phyloP scores from a whole-genome alignment of 306 rosid species.

The Spatholobus suberectus region DNA sequence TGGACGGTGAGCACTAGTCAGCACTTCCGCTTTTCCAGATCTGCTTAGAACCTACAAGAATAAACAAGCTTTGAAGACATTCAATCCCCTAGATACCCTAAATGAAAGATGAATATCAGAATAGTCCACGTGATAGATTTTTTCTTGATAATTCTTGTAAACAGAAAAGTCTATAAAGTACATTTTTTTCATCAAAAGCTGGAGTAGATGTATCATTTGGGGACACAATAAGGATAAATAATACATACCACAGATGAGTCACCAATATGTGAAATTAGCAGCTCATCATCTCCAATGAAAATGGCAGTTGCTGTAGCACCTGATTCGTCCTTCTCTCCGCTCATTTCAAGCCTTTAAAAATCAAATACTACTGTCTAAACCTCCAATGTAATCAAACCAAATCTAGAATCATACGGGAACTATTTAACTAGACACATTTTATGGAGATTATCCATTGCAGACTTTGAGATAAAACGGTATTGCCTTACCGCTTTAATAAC shows the following conservation, averaged over 20 bases:
- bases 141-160: slow-evolving; percentile 19
- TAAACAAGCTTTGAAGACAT: slow-evolving; percentile 27
- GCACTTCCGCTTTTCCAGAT: slow-evolving; percentile 78
- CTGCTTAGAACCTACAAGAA: slow-evolving; percentile 80
- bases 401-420: slow-evolving; percentile 46
- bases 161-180: slow-evolving; percentile 12
- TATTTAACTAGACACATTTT: slow-evolving; percentile 21
- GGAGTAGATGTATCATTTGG: slow-evolving; percentile 19
- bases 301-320: slow-evolving; percentile 90
- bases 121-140: background rate
- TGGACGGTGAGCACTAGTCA: slow-evolving; percentile 92
- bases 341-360: slow-evolving; percentile 87
- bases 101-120: slow-evolving; percentile 1
- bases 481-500: slow-evolving; percentile 73
- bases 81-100: slow-evolving; percentile 28
- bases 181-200: slow-evolving; percentile 8
- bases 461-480: background rate
- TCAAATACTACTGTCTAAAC: slow-evolving; percentile 68
- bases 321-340: slow-evolving; percentile 75
- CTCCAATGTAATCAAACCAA: slow-evolving; percentile 50
- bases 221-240: slow-evolving; percentile 13
- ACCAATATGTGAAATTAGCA: slow-evolving; percentile 87
- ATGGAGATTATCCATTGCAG: background rate
- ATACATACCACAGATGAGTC: slow-evolving; percentile 87
- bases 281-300: slow-evolving; percentile 62